Base-by-base conservation (phyloP, 768 basidiomycete species). In the Pulveroboletus sp. region DNA sequence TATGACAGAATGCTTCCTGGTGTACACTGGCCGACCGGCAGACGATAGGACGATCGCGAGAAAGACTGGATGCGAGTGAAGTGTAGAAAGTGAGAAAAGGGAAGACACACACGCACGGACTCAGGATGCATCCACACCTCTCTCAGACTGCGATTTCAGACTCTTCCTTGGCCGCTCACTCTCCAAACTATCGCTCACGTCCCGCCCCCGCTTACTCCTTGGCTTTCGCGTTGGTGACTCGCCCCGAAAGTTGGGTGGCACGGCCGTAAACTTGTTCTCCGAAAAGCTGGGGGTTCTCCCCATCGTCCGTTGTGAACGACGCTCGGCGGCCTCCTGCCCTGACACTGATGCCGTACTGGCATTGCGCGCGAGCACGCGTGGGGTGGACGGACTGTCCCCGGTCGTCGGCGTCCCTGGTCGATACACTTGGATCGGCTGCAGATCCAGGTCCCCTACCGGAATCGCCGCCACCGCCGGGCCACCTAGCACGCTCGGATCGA, bases 201-300 rank as follows among this genome's bases (percentile, higher is more conserved):
- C 61, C 32, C 67, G 52, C 5, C 47, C 54, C 5, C 66, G 57
- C 49, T 67, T 67, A 15, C 53, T 59, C 51, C 28, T 60, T n/a
- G 67, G 56, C 52, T 51, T 67, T 3, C 67, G 58, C n/a, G 67
- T 43, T 17, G 66, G 66, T 15, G 66, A 67, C 48, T 56, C 57
- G 0, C 56, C 56, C n/a, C 68, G 51, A 39, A 62, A 77, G 27
- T 62, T 56, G 13, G 65, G 62, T 1, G 73, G 60, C 6, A 81
- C 77, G 0, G 75, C 73, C 30, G 72, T 79, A 30, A 81, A 81
- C 43, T 61, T 62, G 51, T 79, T 81, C 45, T 75, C 54, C 2
- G 54, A 65, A 43, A 57, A 69, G 55, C 51, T 69, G 46, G 58
- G 61, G 47, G 57, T 71, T 66, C 42, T 57, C 2, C 35, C 58